Percentiles rank a stretch among this genome's conserved stretches.
Conservation (phyloP, 164 flowering plant genomes). For the Magnolia officinalis region DNA sequence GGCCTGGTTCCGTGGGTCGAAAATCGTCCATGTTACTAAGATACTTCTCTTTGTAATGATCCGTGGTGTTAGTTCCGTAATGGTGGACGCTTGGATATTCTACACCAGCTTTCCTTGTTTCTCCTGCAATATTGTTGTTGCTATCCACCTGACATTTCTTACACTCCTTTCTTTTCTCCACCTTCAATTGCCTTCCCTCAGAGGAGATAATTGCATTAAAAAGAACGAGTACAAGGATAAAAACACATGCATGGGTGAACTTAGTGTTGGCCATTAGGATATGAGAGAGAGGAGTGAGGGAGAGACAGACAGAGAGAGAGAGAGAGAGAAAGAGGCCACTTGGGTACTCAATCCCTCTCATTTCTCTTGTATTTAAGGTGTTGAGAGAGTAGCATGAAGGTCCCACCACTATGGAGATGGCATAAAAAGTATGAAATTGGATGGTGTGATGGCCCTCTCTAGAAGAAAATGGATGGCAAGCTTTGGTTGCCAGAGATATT, state of each 20-base stretch:
- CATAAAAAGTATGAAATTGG: not conserved
- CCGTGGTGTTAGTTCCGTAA: too few species aligned
- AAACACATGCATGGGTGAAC: conserved; percentile 1
- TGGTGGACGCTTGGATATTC: not conserved
- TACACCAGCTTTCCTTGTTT: not conserved
- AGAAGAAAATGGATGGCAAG: not conserved
- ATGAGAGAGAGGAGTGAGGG: not conserved
- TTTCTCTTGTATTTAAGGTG: not conserved
- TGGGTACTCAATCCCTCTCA: not conserved
- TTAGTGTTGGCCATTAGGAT: not conserved
- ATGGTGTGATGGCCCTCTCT: not conserved
- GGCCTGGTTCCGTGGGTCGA: conserved; percentile 8
- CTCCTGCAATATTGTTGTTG: not conserved
- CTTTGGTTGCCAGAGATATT: not conserved
- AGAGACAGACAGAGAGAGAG: not conserved
- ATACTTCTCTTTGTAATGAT: not conserved
- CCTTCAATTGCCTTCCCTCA: not conserved
- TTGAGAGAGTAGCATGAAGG: not conserved
- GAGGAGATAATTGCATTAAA: not conserved
- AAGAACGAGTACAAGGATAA: not conserved
- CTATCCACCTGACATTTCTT: not conserved
- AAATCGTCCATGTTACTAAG: not conserved
- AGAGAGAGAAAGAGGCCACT: not conserved
- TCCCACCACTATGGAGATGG: not conserved
- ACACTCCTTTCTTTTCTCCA: not conserved